These are phyloP conservation scores for Mycena epipterygia DNA, from an alignment of 768 basidiomycete species.

Conservation along the genomic window DNA sequence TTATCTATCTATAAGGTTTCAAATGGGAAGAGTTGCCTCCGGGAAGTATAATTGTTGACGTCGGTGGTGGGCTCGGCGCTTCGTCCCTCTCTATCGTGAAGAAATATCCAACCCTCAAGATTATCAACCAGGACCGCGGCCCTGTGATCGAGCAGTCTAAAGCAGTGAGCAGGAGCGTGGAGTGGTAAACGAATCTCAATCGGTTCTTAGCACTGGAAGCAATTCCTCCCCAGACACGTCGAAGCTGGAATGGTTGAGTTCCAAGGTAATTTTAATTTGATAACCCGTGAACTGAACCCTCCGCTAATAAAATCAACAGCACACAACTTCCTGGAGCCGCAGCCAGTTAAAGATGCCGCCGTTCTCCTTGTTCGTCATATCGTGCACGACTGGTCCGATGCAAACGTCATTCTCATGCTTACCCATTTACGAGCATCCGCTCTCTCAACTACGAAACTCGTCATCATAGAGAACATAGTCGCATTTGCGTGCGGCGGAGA, in stretches of 20 bases:
- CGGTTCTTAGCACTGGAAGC: not conserved
- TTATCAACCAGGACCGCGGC: constrained; percentile 18
- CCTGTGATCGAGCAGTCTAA: constrained; percentile 10
- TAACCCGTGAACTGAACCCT: no score
- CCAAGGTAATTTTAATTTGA: no score
- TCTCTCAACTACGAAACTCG: constrained; percentile 1
- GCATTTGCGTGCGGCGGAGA: constrained; percentile 8
- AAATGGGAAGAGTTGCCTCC: constrained; percentile 3
- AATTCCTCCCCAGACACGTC: not conserved
- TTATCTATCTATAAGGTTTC: not conserved
- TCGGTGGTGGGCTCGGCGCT: constrained; percentile 24
- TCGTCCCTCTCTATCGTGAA: constrained; percentile 5
- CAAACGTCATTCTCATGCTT: constrained; percentile 52
- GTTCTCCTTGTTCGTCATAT: constrained; percentile 65
- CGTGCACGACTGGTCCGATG: constrained; percentile 68
- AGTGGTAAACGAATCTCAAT: not conserved
- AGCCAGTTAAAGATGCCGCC: constrained; percentile 51
- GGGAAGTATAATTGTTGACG: constrained; percentile 18
- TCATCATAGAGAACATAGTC: constrained; percentile 22
- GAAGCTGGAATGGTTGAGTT: not conserved
- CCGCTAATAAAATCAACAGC: no score
- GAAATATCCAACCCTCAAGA: not conserved
- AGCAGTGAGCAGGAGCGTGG: not conserved
- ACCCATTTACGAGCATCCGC: constrained; percentile 57
- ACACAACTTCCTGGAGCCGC: constrained; percentile 66